Evolutionary conservation across 1,284 basidiomycete species (phyloP), one percentile per base, ranked within the genome.

Genomic region (Agaricales sp.): DNA sequence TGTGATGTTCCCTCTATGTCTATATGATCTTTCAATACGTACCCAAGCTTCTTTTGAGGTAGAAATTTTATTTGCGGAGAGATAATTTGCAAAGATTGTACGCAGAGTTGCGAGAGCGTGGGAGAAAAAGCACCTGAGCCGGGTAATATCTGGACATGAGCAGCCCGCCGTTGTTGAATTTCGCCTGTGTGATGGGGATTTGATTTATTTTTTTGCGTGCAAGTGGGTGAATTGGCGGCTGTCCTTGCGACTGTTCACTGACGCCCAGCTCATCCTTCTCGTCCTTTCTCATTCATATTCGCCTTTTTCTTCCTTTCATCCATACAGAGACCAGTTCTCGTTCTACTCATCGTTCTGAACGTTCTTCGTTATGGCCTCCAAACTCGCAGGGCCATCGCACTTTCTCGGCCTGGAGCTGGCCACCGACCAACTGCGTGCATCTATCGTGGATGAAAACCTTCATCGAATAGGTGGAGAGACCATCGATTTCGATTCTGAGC

Each of bases 391-490:
- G 48, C 69, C 78, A 43, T 70, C 84, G 52, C 22, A 39, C 47
- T 87, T 87, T 64, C 75, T 87, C 37, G 83, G 83, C 48, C 72
- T 87, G 59, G 88, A 92, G 67, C 76, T 90, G 47, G 79, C 85
- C 3, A 82, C 81, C 24, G 84, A 89, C 68, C 82, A 86, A 64
- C 67, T 91, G 46, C 76, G 87, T 44, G 87, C 85, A 41, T 80
- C 82, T 48, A 74, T 92, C 54, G 78, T 92, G 50, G 86, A 91
- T 59, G 82, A 88, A 60, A 77, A 74, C 52, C 71, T 91, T 49
- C 83, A 88, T 59, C 73, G 89, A 44, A 77, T 89, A 18, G 84
- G 82, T 26, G 82, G 84, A 37, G 87, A 89, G 61, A 74, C 73
- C 50, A 78, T 91, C 45, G 83, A 87, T 60, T 87, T 90, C 67